phyloP scores from a whole-genome alignment of 768 basidiomycete species.

The Termitomyces sp. region DNA sequence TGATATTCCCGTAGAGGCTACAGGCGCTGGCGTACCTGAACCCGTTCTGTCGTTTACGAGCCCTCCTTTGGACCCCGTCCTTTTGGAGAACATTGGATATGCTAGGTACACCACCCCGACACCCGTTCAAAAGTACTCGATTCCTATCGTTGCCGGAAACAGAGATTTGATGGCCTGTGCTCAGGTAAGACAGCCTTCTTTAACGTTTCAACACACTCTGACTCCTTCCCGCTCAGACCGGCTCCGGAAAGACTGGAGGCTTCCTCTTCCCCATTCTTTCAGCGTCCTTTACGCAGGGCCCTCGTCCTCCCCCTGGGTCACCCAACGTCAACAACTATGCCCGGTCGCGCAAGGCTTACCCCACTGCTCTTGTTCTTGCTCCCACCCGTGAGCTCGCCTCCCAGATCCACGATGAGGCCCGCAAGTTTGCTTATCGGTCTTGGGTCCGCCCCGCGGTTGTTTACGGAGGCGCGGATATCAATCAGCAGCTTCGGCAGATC shows the following conservation, averaged over 20 bases:
- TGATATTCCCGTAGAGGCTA: constrained; percentile 98
- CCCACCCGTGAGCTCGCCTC: constrained; percentile 98
- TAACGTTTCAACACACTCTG: not conserved
- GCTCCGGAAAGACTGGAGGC: constrained; percentile 98
- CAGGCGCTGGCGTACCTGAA: constrained; percentile 95
- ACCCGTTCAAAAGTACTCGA: constrained; percentile 99
- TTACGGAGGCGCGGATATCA: constrained; percentile 98
- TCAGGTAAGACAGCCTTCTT: constrained; percentile 45
- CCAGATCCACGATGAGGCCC: constrained; percentile 98
- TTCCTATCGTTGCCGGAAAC: constrained; percentile 91
- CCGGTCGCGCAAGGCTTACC: constrained; percentile 85
- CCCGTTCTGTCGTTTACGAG: constrained; percentile 82
- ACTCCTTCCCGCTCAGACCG: constrained; percentile 56
- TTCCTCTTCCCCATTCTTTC: constrained; percentile 99
- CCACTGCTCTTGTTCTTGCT: constrained; percentile 94
- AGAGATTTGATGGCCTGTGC: constrained; percentile 95
- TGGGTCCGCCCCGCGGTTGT: constrained; percentile 99
- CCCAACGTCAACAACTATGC: constrained; percentile 44
- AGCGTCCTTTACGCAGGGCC: constrained; percentile 82
- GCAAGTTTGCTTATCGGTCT: constrained; percentile 98
- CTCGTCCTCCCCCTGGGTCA: constrained; percentile 60
- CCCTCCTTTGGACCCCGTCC: constrained; percentile 87
- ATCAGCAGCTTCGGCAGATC: constrained; percentile 86
- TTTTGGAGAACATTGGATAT: constrained; percentile 90
- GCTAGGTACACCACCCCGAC: constrained; percentile 95